Conservation (phyloP, 148 eudicot genomes). For the Suaeda aralocaspica region DNA sequence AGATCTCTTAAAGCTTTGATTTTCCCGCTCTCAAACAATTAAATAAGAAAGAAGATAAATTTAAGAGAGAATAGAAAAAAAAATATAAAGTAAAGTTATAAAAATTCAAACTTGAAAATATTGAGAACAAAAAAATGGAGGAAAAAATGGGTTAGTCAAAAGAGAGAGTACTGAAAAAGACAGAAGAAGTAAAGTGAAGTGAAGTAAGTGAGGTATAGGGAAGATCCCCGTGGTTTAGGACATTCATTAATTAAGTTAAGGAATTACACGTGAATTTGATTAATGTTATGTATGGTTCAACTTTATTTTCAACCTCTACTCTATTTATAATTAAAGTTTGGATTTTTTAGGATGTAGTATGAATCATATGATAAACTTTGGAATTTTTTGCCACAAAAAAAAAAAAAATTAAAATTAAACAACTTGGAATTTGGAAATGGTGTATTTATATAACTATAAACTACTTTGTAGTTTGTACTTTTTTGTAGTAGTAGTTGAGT, state of each 20-base stretch:
- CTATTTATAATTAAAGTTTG: not conserved
- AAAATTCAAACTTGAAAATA: conserved; percentile 20
- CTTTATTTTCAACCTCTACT: not conserved
- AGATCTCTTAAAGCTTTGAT: conserved; percentile 16
- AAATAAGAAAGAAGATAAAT: not conserved
- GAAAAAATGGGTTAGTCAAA: conserved; percentile 3
- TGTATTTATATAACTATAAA: too few relatives aligned
- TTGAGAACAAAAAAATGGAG: not conserved
- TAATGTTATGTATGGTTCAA: conserved; percentile 6
- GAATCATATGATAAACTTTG: too few relatives aligned
- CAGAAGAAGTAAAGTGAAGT: conserved; percentile 12
- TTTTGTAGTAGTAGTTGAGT: too few relatives aligned
- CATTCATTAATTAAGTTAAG: not conserved
- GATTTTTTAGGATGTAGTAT: too few relatives aligned
- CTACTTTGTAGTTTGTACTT: too few relatives aligned
- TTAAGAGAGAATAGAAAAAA: not conserved
- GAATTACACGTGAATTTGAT: conserved; percentile 12
- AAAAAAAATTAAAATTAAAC: too few relatives aligned
- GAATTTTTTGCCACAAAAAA: too few relatives aligned
- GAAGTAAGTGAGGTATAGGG: not conserved
- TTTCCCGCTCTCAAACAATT: conserved; percentile 14
- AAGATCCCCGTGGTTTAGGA: conserved; percentile 23
- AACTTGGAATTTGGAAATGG: too few relatives aligned
- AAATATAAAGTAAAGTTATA: not conserved
- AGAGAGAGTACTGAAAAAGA: conserved; percentile 8